Evolutionary conservation across 148 eudicot genomes (phyloP).

Genomic region (Spergularia marina): DNA sequence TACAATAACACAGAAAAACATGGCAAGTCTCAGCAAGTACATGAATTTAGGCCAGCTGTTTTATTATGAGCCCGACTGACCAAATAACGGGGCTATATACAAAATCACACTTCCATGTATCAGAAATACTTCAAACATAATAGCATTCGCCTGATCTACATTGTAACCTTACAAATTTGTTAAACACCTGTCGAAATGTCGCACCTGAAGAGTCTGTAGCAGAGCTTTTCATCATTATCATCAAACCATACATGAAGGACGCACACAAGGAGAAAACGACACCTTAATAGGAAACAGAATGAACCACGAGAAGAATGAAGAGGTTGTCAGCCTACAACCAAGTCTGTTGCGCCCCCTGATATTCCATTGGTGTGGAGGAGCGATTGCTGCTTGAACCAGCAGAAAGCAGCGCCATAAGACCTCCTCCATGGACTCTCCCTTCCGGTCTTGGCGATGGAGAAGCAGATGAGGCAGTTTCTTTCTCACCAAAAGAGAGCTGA

Average conservation of each 20-base stretch:
- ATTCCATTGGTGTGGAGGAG: constrained; percentile 34
- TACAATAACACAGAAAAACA: background rate
- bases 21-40: constrained; percentile 10
- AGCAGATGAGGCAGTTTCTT: constrained; percentile 26
- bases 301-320: constrained; percentile 8
- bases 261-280: constrained; percentile 1
- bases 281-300: constrained; percentile 6
- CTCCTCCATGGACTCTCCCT: constrained; percentile 95
- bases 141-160: constrained; percentile 17
- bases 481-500: constrained; percentile 27
- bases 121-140: background rate
- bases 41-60: constrained; percentile 14
- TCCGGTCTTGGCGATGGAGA: constrained; percentile 49
- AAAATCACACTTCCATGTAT: constrained; percentile 18
- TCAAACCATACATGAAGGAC: background rate
- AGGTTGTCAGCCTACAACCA: constrained; percentile 42
- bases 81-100: constrained; percentile 31
- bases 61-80: constrained; percentile 21
- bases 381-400: constrained; percentile 29
- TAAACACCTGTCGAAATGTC: background rate
- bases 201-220: constrained; percentile 14
- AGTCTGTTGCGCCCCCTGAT: constrained; percentile 31
- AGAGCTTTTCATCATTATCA: constrained; percentile 33
- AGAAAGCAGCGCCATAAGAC: constrained; percentile 62
- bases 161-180: constrained; percentile 8